Base-by-base conservation (phyloP, 768 basidiomycete genomes). In the Tricholoma flavovirens region DNA sequence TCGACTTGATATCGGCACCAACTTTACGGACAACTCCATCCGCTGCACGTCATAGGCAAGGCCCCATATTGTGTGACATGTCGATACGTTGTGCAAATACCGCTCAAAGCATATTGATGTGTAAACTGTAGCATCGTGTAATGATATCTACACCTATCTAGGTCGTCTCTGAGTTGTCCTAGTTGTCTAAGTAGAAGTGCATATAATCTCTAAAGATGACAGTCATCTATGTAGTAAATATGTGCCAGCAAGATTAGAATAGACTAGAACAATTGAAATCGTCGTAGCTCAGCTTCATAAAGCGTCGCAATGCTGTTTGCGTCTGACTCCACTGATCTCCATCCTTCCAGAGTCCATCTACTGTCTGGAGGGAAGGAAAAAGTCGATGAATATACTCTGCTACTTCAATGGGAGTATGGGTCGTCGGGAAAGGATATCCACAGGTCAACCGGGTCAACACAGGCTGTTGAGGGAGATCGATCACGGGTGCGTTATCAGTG, bases 311-410 rank as follows among this genome's bases (percentile, higher is more conserved):
- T 19, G 48, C 51, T 24, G 21, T 53, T 21, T 50, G 64, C 15
- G 58, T 52, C 21, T 19, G 33, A 43, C 22, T 45, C 74, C 74
- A 71, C 29, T 65, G 64, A 48, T 69, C 66, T 49, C 66, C 69
- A 24, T 71, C 59, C 40, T 68, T 69, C 22, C 60, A 65, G 55
- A 70, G 70, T 6, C 74, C 72, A 10, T 72, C 73, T 12, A 78
- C 60, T 21, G 69, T 61, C 43, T 51, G 35, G 53, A 81, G 59
- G 8, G 60, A 69, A 17, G 79, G 77, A 48, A 81, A 80, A n/a
- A 77, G 49, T 15, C 53, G 56, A 15, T 65, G 63, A 12, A 80
- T 66, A 53, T 67, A 65, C 1, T 38, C 55, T 7, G 71, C 73
- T 45, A 73, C 45, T 33, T 56, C 53, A 3, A 30, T 11, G 15